Evolutionary conservation across 257 asterid species (phyloP).

Genomic region (Solanum phureja): DNA sequence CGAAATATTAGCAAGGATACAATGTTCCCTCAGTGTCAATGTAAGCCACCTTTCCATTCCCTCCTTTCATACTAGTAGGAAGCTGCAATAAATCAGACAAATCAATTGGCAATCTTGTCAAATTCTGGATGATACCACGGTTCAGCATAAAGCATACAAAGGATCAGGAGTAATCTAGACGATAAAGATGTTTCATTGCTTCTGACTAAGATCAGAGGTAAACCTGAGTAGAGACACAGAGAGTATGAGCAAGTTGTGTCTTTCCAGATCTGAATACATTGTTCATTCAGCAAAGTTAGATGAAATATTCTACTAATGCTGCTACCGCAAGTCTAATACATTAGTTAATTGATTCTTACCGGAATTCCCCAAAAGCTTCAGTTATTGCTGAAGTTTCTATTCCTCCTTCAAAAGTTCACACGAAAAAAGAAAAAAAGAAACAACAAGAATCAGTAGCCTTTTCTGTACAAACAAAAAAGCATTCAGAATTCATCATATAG

Average conservation of each 20-base stretch:
- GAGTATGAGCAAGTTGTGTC: constrained; percentile 98
- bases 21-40: constrained; percentile 96
- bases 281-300: constrained; percentile 1
- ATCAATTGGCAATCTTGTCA: not conserved
- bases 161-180: not conserved
- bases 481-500: not conserved
- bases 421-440: not conserved
- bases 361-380: constrained; percentile 98
- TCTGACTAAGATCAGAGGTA: not conserved
- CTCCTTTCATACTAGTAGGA: constrained; percentile 87
- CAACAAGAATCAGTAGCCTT: not conserved
- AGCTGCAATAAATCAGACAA: constrained; percentile 45
- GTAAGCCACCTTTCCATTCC: constrained; percentile 98
- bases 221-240: constrained; percentile 96
- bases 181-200: not conserved
- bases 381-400: constrained; percentile 80
- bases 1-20: constrained; percentile 50
- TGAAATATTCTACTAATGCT: not conserved
- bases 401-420: constrained; percentile 49
- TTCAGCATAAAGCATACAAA: not conserved
- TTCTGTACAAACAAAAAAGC: not conserved
- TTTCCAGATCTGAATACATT: constrained; percentile 74
- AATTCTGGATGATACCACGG: not conserved
- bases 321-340: not conserved
- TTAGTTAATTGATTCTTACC: constrained; percentile 26